These are phyloP conservation scores for Nidula microcarpa DNA, from an alignment of 768 basidiomycete species.

Conservation along the genomic window DNA sequence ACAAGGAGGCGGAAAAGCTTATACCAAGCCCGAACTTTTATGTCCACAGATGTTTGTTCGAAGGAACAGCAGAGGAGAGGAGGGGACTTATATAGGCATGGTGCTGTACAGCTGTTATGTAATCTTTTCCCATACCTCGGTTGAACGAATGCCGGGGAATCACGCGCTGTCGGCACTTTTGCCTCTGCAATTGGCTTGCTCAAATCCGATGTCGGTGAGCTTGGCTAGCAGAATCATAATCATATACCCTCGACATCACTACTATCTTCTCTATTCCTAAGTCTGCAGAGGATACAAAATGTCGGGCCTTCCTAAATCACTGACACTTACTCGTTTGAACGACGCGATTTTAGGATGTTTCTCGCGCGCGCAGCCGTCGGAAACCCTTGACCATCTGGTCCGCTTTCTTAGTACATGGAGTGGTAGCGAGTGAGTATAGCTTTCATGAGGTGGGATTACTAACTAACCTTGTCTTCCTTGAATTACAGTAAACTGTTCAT, in stretches of 20 bases:
- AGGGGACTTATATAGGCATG: slow-evolving; percentile 12
- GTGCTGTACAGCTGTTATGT: slow-evolving; percentile 32
- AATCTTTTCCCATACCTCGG: slow-evolving; percentile 35
- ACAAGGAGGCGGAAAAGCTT: slow-evolving; percentile 82
- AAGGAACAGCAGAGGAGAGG: slow-evolving; percentile 13
- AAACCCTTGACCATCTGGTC: slow-evolving; percentile 68
- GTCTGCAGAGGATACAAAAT: slow-evolving; percentile 26
- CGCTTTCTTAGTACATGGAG: slow-evolving; percentile 81
- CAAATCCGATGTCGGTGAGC: too few species aligned
- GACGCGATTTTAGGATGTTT: slow-evolving; percentile 67
- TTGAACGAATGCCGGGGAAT: slow-evolving; percentile 7
- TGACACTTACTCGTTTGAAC: slow-evolving; percentile 49
- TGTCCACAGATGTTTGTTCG: slow-evolving; percentile 82
- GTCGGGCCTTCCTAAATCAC: slow-evolving; percentile 45
- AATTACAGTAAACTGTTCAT: slow-evolving; percentile 67
- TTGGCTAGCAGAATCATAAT: too few species aligned
- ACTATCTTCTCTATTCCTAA: neutral
- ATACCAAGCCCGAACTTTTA: slow-evolving; percentile 88
- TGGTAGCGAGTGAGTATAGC: slow-evolving; percentile 71
- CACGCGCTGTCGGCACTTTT: slow-evolving; percentile 10
- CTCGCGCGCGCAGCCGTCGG: slow-evolving; percentile 51
- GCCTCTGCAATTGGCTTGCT: neutral
- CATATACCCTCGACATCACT: neutral
- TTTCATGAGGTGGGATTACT: neutral
- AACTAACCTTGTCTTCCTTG: too few species aligned